Evolutionary conservation across 2,329 filamentous ascomycete genomes (phyloP).

Genomic region (Ascosphaera acerosa): DNA sequence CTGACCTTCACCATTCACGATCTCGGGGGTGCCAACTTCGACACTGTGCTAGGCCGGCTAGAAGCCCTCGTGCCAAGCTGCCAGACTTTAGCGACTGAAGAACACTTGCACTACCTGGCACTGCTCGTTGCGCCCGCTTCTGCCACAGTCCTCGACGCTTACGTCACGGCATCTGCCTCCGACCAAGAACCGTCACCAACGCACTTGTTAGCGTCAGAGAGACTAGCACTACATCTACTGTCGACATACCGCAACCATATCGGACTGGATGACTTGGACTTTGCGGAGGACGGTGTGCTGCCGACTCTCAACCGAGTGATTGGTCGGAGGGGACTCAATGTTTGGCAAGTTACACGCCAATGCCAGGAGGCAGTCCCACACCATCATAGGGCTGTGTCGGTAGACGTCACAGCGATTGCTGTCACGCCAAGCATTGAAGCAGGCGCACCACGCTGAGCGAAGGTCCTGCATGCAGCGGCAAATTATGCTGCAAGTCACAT

Average conservation of each 20-base stretch:
- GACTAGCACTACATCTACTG: constrained; percentile 15
- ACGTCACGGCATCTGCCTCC: constrained; percentile 6
- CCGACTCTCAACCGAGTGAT: constrained; percentile 21
- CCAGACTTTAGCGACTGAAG: no score
- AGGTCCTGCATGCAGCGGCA: no score
- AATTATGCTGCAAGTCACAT: no score
- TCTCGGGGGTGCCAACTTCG: no score
- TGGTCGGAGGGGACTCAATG: constrained; percentile 23
- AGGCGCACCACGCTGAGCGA: no score
- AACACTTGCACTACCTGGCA: no score
- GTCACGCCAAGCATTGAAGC: no score
- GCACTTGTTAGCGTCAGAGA: constrained; percentile 2
- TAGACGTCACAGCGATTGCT: no score
- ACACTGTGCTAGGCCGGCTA: no score
- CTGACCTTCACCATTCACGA: constrained; percentile 5
- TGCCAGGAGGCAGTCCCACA: no score
- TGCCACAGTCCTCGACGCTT: constrained; percentile 18
- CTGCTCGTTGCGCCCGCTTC: constrained; percentile 23
- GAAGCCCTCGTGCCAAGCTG: constrained; percentile 3
- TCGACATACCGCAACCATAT: constrained; percentile 23
- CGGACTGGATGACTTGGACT: constrained; percentile 27
- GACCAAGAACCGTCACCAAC: no score
- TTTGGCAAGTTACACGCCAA: constrained; percentile 19
- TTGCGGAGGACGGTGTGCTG: constrained; percentile 23
- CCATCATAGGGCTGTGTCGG: no score